A percentile compares a stretch with the other conserved stretches of the same genome.
Evolutionary conservation across 805 yeast genomes (phyloP).

Genomic region (Candida succiphila): DNA sequence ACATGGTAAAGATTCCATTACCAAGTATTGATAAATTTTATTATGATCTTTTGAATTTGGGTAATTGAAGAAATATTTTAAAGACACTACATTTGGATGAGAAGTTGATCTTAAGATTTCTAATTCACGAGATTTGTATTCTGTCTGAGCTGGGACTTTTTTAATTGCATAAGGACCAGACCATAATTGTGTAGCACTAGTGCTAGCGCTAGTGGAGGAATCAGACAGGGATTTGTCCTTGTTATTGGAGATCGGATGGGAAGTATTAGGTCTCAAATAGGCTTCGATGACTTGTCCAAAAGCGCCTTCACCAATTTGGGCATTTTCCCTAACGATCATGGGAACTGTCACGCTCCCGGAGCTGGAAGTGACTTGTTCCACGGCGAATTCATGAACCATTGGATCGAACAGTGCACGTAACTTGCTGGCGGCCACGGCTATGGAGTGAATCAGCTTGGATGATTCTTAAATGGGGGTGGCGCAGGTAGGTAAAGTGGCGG

Average conservation of each 20-base stretch:
- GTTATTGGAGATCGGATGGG: neutral
- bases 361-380: slow-evolving; percentile 55
- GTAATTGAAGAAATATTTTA: slow-evolving; percentile 65
- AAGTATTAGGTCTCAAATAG: slow-evolving; percentile 20
- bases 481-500: no score
- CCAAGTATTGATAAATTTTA: slow-evolving; percentile 67
- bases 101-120: slow-evolving; percentile 65
- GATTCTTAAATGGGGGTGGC: no score
- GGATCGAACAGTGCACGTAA: no score
- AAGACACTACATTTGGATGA: slow-evolving; percentile 70
- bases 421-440: no score
- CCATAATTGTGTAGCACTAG: slow-evolving; percentile 31
- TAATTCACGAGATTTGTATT: slow-evolving; percentile 73
- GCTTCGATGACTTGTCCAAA: slow-evolving; percentile 82
- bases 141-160: slow-evolving; percentile 81
- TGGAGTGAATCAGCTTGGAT: no score
- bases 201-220: slow-evolving; percentile 10
- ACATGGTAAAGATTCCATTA: slow-evolving; percentile 82
- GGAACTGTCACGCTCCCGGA: slow-evolving; percentile 39
- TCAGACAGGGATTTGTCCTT: slow-evolving; percentile 10
- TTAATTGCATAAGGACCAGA: slow-evolving; percentile 79
- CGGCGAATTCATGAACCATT: slow-evolving; percentile 33
- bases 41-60: slow-evolving; percentile 47
- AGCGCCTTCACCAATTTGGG: slow-evolving; percentile 78
- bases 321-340: slow-evolving; percentile 64